phyloP scores from a whole-genome alignment of 225 moss, liverwort and hornwort genomes.

The Anthoceros angustus region DNA sequence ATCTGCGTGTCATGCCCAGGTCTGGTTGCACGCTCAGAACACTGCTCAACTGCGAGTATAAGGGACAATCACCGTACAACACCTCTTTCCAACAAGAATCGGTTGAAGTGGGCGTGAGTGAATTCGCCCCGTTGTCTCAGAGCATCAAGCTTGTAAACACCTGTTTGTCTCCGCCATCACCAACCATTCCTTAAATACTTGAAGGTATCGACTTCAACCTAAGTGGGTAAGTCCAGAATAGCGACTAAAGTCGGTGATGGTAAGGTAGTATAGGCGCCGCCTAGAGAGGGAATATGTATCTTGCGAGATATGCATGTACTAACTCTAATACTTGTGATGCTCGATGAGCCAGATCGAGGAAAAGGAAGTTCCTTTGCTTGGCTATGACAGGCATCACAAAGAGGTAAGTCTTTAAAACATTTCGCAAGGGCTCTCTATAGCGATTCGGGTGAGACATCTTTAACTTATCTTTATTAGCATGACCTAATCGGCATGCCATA shows the following conservation, averaged over 20 bases:
- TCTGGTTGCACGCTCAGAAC: too few species aligned
- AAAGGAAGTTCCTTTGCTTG: not conserved
- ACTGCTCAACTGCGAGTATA: too few species aligned
- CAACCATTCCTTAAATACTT: not conserved
- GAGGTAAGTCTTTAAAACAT: not conserved
- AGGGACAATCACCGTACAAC: not conserved
- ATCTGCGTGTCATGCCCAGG: not conserved
- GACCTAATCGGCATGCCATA: constrained; percentile 3
- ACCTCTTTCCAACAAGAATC: not conserved
- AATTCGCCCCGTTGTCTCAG: not conserved
- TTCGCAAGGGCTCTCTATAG: not conserved
- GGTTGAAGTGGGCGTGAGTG: not conserved
- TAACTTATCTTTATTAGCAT: not conserved
- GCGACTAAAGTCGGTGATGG: too few species aligned
- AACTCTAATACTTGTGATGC: not conserved
- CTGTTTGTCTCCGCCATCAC: not conserved
- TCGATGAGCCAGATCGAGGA: not conserved
- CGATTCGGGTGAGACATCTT: not conserved
- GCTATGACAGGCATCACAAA: too few species aligned
- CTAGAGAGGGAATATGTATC: not conserved
- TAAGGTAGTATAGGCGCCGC: too few species aligned
- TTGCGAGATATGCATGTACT: not conserved
- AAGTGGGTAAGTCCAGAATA: too few species aligned
- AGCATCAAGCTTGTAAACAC: not conserved
- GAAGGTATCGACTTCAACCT: not conserved